These are phyloP conservation scores for Tetracentron sinense DNA, from an alignment of 164 flowering plant genomes.

Conservation along the genomic window DNA sequence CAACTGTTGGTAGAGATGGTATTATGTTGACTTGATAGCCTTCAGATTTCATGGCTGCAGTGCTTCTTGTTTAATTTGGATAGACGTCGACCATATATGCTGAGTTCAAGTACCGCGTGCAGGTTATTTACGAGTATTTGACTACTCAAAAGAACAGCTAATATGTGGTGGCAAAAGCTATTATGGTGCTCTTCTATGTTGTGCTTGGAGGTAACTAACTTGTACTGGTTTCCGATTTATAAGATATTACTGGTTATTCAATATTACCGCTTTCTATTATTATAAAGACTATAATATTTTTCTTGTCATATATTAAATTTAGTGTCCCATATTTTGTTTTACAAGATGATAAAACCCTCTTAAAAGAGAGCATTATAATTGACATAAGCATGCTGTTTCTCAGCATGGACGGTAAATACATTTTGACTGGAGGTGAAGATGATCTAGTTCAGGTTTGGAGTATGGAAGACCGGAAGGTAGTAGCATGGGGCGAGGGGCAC, in stretches of 20 bases:
- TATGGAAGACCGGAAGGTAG: slow-evolving; percentile 92
- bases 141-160: slow-evolving; percentile 82
- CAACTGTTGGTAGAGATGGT: slow-evolving; percentile 99
- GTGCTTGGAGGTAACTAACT: slow-evolving; percentile 86
- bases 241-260: background rate
- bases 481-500: slow-evolving; percentile 99
- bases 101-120: slow-evolving; percentile 19
- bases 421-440: slow-evolving; percentile 97
- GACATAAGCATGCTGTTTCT: slow-evolving; percentile 11
- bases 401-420: slow-evolving; percentile 89
- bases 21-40: slow-evolving; percentile 14
- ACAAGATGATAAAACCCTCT: background rate
- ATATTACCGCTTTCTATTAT: too few relatives aligned
- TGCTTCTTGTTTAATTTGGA: background rate
- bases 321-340: background rate
- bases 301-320: too few relatives aligned
- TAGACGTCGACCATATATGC: background rate
- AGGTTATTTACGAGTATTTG: slow-evolving; percentile 93
- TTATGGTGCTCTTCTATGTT: slow-evolving; percentile 92
- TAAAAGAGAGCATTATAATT: slow-evolving; percentile 1
- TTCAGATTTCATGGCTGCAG: background rate
- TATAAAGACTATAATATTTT: background rate
- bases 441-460: slow-evolving; percentile 98
- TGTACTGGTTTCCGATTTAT: background rate
- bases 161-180: slow-evolving; percentile 94